Conservation (phyloP, 352 stramenopile genomes). For the Globisporangium takayamanum region DNA sequence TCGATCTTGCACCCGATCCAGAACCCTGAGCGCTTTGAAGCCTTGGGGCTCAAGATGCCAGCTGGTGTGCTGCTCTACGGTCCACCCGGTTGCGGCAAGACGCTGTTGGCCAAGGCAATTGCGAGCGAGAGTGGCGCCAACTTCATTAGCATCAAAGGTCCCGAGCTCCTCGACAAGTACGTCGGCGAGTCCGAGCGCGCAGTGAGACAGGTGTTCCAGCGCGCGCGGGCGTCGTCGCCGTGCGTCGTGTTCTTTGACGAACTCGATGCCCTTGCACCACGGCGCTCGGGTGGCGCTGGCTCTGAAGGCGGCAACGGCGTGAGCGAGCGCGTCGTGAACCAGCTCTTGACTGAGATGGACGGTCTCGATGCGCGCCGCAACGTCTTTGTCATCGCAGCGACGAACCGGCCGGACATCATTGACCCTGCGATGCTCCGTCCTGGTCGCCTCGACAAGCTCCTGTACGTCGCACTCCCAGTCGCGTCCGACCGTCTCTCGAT, state of each 20-base stretch:
- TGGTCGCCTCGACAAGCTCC: constrained; percentile 96
- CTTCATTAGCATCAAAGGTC: constrained; percentile 98
- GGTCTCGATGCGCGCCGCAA: constrained; percentile 93
- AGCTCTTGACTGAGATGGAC: constrained; percentile 99
- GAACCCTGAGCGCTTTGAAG: constrained; percentile 92
- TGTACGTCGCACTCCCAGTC: constrained; percentile 96
- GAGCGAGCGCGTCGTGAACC: constrained; percentile 95
- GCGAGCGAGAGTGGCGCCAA: constrained; percentile 97
- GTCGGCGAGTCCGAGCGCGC: constrained; percentile 97
- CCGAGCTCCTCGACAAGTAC: constrained; percentile 99
- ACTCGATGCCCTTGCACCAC: constrained; percentile 96
- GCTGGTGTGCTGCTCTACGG: constrained; percentile 97
- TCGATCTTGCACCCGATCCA: constrained; percentile 97
- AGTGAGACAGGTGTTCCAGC: constrained; percentile 95
- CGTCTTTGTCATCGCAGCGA: constrained; percentile 95
- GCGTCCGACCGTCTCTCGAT: constrained; percentile 82
- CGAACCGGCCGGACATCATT: constrained; percentile 97
- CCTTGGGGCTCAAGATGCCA: constrained; percentile 94
- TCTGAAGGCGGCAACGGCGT: constrained; percentile 85
- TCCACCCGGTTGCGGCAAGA: constrained; percentile 97
- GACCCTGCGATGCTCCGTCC: constrained; percentile 98
- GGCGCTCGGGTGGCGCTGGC: constrained; percentile 64
- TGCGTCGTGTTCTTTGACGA: constrained; percentile 99
- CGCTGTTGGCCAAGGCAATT: constrained; percentile 98
- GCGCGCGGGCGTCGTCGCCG: constrained; percentile 94